phyloP scores from a whole-genome alignment of 1,284 basidiomycete genomes.

The Ganoderma sinense region DNA sequence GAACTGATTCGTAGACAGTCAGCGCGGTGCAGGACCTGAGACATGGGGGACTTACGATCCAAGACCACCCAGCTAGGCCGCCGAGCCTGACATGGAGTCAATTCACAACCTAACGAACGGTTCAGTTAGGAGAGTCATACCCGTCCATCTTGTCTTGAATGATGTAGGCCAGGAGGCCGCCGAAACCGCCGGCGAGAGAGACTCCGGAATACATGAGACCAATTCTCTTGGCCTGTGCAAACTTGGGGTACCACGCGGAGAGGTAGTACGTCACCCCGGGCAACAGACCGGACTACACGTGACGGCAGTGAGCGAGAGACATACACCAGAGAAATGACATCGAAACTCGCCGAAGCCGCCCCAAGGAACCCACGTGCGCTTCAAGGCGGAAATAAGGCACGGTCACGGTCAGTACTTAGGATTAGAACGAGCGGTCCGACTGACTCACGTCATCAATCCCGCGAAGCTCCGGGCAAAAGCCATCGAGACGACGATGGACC shows the following conservation, averaged over 20 bases:
- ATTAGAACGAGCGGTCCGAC: background rate
- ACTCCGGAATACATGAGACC: slow-evolving; percentile 63
- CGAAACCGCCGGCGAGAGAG: slow-evolving; percentile 51
- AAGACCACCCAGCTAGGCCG: slow-evolving; percentile 9
- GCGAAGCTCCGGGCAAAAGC: slow-evolving; percentile 26
- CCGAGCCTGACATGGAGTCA: slow-evolving; percentile 8
- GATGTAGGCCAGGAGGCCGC: slow-evolving; percentile 17
- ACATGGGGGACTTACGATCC: slow-evolving; percentile 10
- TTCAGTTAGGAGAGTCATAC: background rate
- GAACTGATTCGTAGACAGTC: background rate
- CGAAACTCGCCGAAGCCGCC: background rate
- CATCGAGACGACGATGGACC: slow-evolving; percentile 21
- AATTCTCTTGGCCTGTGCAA: slow-evolving; percentile 22
- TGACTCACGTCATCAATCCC: slow-evolving; percentile 20
- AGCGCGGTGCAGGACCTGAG: background rate
- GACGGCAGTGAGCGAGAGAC: slow-evolving; percentile 52
- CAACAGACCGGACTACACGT: slow-evolving; percentile 52
- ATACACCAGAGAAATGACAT: no score
- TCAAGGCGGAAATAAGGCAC: no score
- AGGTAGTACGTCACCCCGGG: slow-evolving; percentile 59
- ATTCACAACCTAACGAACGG: background rate
- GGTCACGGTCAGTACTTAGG: background rate
- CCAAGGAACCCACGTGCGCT: slow-evolving; percentile 18
- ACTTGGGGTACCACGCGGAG: slow-evolving; percentile 42
- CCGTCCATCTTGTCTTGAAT: slow-evolving; percentile 18